Evolutionary conservation across 345 rosid species (phyloP).

Genomic region (Trapa incisa): DNA sequence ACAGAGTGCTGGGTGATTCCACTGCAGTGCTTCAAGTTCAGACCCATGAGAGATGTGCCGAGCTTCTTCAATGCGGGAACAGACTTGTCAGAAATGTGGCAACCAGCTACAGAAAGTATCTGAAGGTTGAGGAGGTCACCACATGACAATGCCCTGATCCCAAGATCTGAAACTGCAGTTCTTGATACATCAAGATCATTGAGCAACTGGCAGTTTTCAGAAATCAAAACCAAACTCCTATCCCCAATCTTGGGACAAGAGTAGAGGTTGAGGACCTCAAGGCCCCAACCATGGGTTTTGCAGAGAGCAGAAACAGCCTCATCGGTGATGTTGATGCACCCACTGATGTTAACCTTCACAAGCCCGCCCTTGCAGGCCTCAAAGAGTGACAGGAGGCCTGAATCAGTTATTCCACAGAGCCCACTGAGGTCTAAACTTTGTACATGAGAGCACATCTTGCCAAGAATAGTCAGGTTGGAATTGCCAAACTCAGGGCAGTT

Average conservation of each 20-base stretch:
- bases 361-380: conserved; percentile 52
- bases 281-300: conserved; percentile 51
- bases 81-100: conserved; percentile 67
- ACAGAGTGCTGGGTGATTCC: conserved; percentile 39
- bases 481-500: conserved; percentile 91
- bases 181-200: conserved; percentile 69
- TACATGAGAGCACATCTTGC: conserved; percentile 63
- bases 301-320: conserved; percentile 42
- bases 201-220: conserved; percentile 58
- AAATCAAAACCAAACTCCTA: conserved; percentile 45
- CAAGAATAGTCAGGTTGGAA: conserved; percentile 45
- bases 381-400: conserved; percentile 48
- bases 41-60: conserved; percentile 60
- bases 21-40: conserved; percentile 72
- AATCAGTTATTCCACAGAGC: conserved; percentile 58
- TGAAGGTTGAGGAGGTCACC: conserved; percentile 50
- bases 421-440: conserved; percentile 53
- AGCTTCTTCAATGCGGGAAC: conserved; percentile 36
- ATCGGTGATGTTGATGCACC: conserved; percentile 66
- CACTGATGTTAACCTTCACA: conserved; percentile 61
- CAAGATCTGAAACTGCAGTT: conserved; percentile 53
- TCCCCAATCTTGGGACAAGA: conserved; percentile 66
- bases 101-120: conserved; percentile 66
- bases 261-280: conserved; percentile 59
- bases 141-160: conserved; percentile 43